Conservation (phyloP, 768 basidiomycete species). For the Udeniomyces megalosporus region DNA sequence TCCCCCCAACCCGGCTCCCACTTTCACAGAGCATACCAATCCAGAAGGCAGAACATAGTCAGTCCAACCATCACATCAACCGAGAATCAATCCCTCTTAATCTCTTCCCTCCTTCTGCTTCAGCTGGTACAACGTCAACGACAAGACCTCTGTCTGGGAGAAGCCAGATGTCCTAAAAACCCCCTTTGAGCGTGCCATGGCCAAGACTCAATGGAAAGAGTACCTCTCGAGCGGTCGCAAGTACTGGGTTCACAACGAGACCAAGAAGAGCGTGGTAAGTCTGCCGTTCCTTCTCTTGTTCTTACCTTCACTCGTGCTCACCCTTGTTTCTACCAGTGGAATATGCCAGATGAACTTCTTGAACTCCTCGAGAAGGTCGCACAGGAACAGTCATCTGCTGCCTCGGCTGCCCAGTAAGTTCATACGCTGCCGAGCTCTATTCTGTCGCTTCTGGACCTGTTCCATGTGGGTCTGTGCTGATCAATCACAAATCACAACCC, state of each 20-base stretch:
- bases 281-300: neutral
- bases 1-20: too few relatives aligned
- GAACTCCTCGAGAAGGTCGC: conserved; percentile 72
- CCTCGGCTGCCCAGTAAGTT: conserved; percentile 23
- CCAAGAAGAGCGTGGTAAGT: conserved; percentile 52
- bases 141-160: conserved; percentile 90
- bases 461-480: too few relatives aligned
- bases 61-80: neutral
- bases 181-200: conserved; percentile 63
- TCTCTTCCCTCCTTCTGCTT: neutral
- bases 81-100: too few relatives aligned
- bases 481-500: too few relatives aligned
- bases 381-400: too few relatives aligned
- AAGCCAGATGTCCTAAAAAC: conserved; percentile 92
- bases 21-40: conserved; percentile 80
- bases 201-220: conserved; percentile 86
- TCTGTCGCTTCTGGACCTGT: too few relatives aligned
- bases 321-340: conserved; percentile 48
- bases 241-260: conserved; percentile 77
- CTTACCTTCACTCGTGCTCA: neutral
- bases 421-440: conserved; percentile 1
- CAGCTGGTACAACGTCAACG: conserved; percentile 35
- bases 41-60: conserved; percentile 91
- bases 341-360: conserved; percentile 82
- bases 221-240: conserved; percentile 83